Evolutionary conservation across 2,329 filamentous ascomycete species (phyloP), one percentile per base, ranked within the genome.

Genomic region (Diatrype stigma): DNA sequence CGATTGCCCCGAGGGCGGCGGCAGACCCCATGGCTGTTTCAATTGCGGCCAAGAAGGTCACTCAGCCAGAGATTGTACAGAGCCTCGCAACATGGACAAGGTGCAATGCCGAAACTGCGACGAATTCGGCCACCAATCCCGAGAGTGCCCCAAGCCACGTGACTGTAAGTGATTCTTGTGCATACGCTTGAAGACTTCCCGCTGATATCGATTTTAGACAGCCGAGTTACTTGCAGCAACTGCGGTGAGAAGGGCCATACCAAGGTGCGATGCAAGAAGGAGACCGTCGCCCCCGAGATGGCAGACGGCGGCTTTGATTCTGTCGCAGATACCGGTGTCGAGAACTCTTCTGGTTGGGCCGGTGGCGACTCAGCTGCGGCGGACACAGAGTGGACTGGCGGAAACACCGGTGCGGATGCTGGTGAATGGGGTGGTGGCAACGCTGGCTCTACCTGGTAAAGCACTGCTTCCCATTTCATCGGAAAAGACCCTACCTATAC

Each of bases 11-110:
- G 72, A 83, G 64, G 83, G 79, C 16, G 76, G 76, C 51, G 79
- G 80, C 52, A 73, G 74, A 56, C 60, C 69, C 71, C 64, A 75
- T 63, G 73, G 66, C 26, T 84, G 81, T 64, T 75, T 76, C 60
- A 88, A 87, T 68, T 88, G 85, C 57, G 83, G 82, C 19, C 67
- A 79, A 38, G 79, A 83, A 48, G 85, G 83, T 5, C 84, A 88
- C 55, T 71, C 75, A 42, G 67, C 72, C 55, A 72, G 71, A 17
- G 77, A 81, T 3, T 83, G 81, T 52, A 67, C 75, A 26, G 70
- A 75, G 64, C 70, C 71, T 40, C 70, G 63, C 56, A 71, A 72
- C 61, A 66, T 67, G 60, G 60, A 57, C n/a, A 66, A 71, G 40
- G 61, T 66, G 40, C 64, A 72, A 57, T 81, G 78, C 67, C 70